Percentiles rank a stretch among this genome's conserved stretches.
phyloP scores from a whole-genome alignment of 768 basidiomycete genomes.

The Leccinum uliginosum region DNA sequence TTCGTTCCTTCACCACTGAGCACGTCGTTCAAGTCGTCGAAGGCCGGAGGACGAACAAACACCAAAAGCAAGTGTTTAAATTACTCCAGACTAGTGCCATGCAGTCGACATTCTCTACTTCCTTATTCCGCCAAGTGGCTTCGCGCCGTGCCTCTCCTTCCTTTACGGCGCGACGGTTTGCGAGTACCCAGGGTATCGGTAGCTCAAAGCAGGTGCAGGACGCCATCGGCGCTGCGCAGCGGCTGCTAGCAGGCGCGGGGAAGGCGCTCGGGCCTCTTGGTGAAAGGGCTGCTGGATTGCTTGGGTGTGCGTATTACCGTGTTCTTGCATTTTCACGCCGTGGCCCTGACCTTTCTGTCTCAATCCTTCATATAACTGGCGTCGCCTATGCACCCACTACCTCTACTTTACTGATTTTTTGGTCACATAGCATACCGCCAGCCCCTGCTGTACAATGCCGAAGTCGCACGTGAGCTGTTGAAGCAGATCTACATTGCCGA shows the following conservation, averaged over 20 bases:
- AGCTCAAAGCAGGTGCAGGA: slow-evolving; percentile 70
- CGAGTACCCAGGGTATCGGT: slow-evolving; percentile 41
- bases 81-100: slow-evolving; percentile 10
- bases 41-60: slow-evolving; percentile 1
- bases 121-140: slow-evolving; percentile 21
- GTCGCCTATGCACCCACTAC: background rate
- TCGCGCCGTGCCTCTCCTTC: slow-evolving; percentile 14
- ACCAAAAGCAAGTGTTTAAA: slow-evolving; percentile 6
- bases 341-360: slow-evolving; percentile 3
- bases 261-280: slow-evolving; percentile 46
- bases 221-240: slow-evolving; percentile 53
- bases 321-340: background rate
- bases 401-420: background rate
- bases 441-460: slow-evolving; percentile 73
- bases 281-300: slow-evolving; percentile 51
- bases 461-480: slow-evolving; percentile 68
- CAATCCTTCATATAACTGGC: background rate
- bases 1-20: background rate
- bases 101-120: slow-evolving; percentile 24
- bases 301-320: slow-evolving; percentile 44
- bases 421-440: slow-evolving; percentile 58
- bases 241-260: slow-evolving; percentile 47
- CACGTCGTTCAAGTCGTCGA: slow-evolving; percentile 5
- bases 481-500: slow-evolving; percentile 75
- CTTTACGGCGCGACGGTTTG: slow-evolving; percentile 34